Base-by-base conservation (phyloP, 2,329 filamentous ascomycete genomes). In the Fusarium pseudoanthophilum region DNA sequence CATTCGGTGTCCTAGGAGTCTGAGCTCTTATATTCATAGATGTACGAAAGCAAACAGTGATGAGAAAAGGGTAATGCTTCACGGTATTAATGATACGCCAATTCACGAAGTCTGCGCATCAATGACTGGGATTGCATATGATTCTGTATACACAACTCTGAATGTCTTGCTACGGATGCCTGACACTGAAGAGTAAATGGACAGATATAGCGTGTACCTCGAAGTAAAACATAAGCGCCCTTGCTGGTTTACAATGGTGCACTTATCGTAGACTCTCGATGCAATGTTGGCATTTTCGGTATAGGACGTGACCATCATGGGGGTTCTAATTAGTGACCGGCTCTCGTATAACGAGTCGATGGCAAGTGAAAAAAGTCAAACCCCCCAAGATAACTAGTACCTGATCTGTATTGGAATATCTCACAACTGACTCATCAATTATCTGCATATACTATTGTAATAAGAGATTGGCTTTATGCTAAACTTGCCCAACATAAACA, bases 1-100 rank as follows among this genome's bases (percentile, higher is more conserved):
- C 49, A 46, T 30, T 37, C 45, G 51, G 42, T 26, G 51, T 53
- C 34, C 53, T 16, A 45, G 28, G 16, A 34, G 30, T 28, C 26
- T 21, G 43, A 57, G 32, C 26, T 45, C 60, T 69, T 69, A 64
- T 48, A 62, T 42, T 26, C 24, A 20, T 20, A 30, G 24, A 64
- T 46, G 20, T 9, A 64, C 18, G 26, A 43, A 21, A 20, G 46
- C 8, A 24, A 30, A 24, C 32, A 68, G 30, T n/a, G 28, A 2
- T 18, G 21, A 5, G 21, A 28, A 15, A 13, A 15, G 6, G 37
- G 15, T 24, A 24, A 39, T 45, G 30, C n/a, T 32, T 64, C 18
- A 46, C 57, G 7, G n/a, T 4, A 51, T 30, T 2, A 7, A 26
- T 7, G 11, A 45, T 24, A 21, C 28, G 21, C 5, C 26, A 26